Evolutionary conservation across 192 early-diverging fungal species (phyloP), one percentile per base, ranked within the genome.

Genomic region (Coemansia sp.): DNA sequence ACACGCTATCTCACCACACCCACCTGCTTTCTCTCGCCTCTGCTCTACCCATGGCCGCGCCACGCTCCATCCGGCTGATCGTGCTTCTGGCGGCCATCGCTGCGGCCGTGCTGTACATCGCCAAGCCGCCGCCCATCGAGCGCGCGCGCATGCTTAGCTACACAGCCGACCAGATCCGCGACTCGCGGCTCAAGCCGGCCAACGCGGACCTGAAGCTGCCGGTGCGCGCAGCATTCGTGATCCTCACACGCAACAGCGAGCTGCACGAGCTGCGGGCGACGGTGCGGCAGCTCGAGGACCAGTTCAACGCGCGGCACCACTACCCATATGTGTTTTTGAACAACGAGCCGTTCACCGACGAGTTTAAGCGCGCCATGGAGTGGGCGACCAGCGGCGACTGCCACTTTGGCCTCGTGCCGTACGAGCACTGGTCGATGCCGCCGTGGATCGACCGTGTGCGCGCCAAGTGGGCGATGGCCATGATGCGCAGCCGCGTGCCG

Each of bases 321-420:
- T 87, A 85, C 44, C 84, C 84, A 6, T 85, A 80, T 56, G 77
- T 85, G 28, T 78, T 86, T 57, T 53, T 85, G 25, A 87, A 85
- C 71, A 72, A 85, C 20, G 56, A 65, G 20, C 64, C 68, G 3
- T 85, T 85, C 40, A 64, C 78, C 5, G 53, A 74, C 1, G 53
- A 72, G 19, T 85, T 85, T 44, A 67, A 55, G 24, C 46, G 24
- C 20, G 45, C 50, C 13, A 84, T 77, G 40, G 28, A 36, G n/a
- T 18, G 20, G 34, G 37, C n/a, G 11, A 32, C 30, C 5, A 32
- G 30, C 6, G 28, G 47, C 14, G 26, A 60, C 33, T 34, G 32
- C 36, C 34, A 40, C 32, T 45, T 45, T 45, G 85, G 88, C 8
- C 40, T 81, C 28, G 62, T 92, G 18, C 79, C 78, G 13, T 36